Evolutionary conservation across 108 stramenopile genomes (phyloP), one percentile per base, ranked within the genome.

Genomic region (Parmales sp.): DNA sequence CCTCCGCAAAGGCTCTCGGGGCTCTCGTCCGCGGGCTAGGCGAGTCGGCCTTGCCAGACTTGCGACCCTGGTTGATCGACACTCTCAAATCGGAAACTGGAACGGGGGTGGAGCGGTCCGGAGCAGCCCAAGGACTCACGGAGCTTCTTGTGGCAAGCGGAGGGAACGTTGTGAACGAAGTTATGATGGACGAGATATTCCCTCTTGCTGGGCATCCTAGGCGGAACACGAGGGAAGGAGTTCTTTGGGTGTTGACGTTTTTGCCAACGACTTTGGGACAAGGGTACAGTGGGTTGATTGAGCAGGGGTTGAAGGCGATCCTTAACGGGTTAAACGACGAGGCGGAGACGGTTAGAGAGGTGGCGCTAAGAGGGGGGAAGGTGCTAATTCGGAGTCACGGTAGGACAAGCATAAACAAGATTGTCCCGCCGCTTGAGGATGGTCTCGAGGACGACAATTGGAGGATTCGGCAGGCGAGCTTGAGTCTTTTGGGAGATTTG

Each of bases 211-310:
- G 78, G 65, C 89, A 95, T 65, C 93, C 94, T 1, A 82, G 91
- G 67, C 76, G 85, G 5, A 76, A 89, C 46, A 95, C 92, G 11
- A 80, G 96, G 48, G 96, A 99, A 73, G 99, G 99, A 22, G 90
- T 96, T n/a, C 76, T 98, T 13, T 99, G 99, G 99, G 83, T 98
- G 36, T 84, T 99, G 43, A 93, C 92, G n/a, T 99, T 97, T 73
- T 83, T 99, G 51, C 98, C 98, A 1, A 86, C 91, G 28, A 78
- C 89, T 25, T 74, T 97, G 26, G 88, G 84, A 6, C 90, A 92
- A 68, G 85, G 74, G 19, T 99, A 95, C 72, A 77, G 88, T 22
- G 74, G 80, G 11, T 71, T 91, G 38, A 85, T 99, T 45, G 88
- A 89, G 51, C 77, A 50, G 46, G 88, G 92, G 18, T 82, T 99